Conservation (phyloP, 164 flowering plant species). For the Cinnamomum chago region DNA sequence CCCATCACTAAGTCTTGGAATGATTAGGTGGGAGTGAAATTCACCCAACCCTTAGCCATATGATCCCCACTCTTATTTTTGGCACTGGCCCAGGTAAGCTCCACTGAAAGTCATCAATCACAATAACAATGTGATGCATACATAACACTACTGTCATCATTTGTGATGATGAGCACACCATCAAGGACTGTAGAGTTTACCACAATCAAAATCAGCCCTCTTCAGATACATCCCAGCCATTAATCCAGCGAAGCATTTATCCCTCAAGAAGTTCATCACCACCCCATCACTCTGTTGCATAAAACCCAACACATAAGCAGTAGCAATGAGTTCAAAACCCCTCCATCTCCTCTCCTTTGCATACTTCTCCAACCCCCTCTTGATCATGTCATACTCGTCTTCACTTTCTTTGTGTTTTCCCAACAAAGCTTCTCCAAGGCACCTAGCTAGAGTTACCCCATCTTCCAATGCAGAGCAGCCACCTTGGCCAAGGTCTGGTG, state of each 20-base stretch:
- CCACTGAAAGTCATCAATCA: too few species aligned
- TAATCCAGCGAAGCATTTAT: constrained; percentile 7
- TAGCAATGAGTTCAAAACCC: constrained; percentile 6
- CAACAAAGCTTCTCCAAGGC: constrained; percentile 37
- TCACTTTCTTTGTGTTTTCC: constrained; percentile 29
- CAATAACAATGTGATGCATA: too few species aligned
- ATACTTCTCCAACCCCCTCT: constrained; percentile 12
- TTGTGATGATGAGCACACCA: not conserved
- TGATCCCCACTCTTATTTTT: too few species aligned
- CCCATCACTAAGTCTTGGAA: too few species aligned
- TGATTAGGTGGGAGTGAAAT: too few species aligned
- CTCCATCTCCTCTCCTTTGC: constrained; percentile 17
- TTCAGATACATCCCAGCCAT: constrained; percentile 12
- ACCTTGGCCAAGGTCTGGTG: constrained; percentile 57
- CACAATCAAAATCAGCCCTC: constrained; percentile 17
- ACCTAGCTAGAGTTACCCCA: constrained; percentile 40
- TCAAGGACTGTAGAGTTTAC: not conserved
- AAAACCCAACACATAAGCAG: constrained; percentile 13
- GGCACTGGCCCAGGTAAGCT: too few species aligned
- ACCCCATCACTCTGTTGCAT: constrained; percentile 14
- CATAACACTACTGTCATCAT: too few species aligned
- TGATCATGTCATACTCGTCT: constrained; percentile 41
- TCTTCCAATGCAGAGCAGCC: constrained; percentile 50
- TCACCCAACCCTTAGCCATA: too few species aligned
- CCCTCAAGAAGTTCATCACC: constrained; percentile 16